phyloP scores from a whole-genome alignment of 2,329 filamentous ascomycete genomes.

The Bipolaris zeicola region DNA sequence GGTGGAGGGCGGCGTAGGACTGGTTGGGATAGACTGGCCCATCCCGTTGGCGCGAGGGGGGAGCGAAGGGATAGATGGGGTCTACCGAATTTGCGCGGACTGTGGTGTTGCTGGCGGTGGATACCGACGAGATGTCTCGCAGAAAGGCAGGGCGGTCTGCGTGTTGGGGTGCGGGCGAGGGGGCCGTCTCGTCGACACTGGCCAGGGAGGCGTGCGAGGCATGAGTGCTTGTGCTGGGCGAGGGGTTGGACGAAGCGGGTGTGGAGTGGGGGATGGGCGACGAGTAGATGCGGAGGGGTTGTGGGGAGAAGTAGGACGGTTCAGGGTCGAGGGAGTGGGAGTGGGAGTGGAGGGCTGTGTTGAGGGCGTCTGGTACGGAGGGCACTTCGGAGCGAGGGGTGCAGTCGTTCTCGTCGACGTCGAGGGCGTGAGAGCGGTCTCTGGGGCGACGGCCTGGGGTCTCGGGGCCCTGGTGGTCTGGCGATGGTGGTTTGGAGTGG shows the following conservation, averaged over 20 bases:
- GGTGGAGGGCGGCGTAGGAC: slow-evolving; percentile 56
- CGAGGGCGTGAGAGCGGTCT: neutral
- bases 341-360: slow-evolving; percentile 27
- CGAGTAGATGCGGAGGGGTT: slow-evolving; percentile 44
- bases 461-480: slow-evolving; percentile 7
- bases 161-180: slow-evolving; percentile 19
- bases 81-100: slow-evolving; percentile 46
- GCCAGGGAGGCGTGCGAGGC: slow-evolving; percentile 33
- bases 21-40: slow-evolving; percentile 56
- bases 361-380: slow-evolving; percentile 34
- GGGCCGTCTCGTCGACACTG: slow-evolving; percentile 14
- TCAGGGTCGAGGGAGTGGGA: slow-evolving; percentile 33
- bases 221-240: slow-evolving; percentile 39
- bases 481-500: neutral
- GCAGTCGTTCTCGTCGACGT: slow-evolving; percentile 41
- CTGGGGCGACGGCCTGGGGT: slow-evolving; percentile 16
- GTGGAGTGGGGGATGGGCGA: slow-evolving; percentile 39
- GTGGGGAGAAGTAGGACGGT: slow-evolving; percentile 48
- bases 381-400: slow-evolving; percentile 51
- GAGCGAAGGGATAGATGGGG: slow-evolving; percentile 24
- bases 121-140: slow-evolving; percentile 50
- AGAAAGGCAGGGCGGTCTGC: slow-evolving; percentile 47
- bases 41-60: slow-evolving; percentile 31
- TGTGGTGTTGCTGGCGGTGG: slow-evolving; percentile 50
- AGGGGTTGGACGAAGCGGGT: slow-evolving; percentile 37